phyloP scores from a whole-genome alignment of 2,329 filamentous ascomycete species.

The Claviceps pazoutovae region DNA sequence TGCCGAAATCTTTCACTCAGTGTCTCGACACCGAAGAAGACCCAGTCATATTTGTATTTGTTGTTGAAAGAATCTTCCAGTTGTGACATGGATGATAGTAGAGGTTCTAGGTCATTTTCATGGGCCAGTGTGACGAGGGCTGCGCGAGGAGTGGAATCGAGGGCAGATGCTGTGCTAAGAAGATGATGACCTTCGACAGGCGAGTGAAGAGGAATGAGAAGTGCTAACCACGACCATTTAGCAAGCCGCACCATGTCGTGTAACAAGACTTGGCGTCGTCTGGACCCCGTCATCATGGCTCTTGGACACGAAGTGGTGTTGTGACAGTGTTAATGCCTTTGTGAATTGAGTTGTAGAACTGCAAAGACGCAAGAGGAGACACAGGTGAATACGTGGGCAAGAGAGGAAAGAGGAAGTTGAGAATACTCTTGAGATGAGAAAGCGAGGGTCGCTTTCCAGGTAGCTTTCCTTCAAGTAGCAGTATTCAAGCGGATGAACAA shows the following conservation, averaged over 20 bases:
- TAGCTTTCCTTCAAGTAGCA: neutral
- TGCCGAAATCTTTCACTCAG: slow-evolving; percentile 67
- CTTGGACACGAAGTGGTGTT: slow-evolving; percentile 5
- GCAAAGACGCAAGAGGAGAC: neutral
- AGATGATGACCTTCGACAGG: slow-evolving; percentile 8
- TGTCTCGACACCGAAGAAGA: slow-evolving; percentile 71
- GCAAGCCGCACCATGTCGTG: slow-evolving; percentile 2
- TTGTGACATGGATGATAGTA: slow-evolving; percentile 40
- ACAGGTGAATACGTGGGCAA: neutral
- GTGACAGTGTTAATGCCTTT: neutral
- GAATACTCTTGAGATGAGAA: neutral
- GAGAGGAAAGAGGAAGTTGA: neutral
- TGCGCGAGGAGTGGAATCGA: slow-evolving; percentile 16
- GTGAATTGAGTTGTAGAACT: neutral
- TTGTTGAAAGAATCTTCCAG: slow-evolving; percentile 48
- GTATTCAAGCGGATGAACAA: neutral
- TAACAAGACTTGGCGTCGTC: slow-evolving; percentile 1
- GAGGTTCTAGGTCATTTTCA: slow-evolving; percentile 17
- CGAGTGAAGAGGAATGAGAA: slow-evolving; percentile 2
- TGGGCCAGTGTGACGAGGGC: slow-evolving; percentile 19
- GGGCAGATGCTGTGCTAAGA: slow-evolving; percentile 4
- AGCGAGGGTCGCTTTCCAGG: neutral
- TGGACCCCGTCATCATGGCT: slow-evolving; percentile 4
- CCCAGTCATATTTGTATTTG: slow-evolving; percentile 77
- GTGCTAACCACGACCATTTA: slow-evolving; percentile 4